Base-by-base conservation (phyloP, 106 monocot genomes). In the Vanilla planifolia region DNA sequence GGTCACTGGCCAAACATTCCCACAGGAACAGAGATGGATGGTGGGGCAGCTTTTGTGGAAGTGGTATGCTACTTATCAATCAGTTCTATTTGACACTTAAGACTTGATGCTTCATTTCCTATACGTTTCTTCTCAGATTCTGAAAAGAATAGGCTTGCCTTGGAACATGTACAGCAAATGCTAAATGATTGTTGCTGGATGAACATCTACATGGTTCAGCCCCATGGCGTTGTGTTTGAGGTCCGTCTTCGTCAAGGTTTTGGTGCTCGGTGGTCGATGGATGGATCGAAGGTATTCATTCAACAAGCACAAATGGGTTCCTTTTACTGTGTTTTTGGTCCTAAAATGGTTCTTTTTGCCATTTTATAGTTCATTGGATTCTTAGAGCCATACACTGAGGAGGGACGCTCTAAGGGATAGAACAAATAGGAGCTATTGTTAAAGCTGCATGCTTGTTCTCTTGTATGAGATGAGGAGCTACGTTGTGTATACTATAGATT, bases 1-100 rank as follows among this genome's bases (percentile, higher is more conserved):
- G 95, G 73, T 86, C 95, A 64, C 66, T 96, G 69, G 61, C 90
- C 40, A 96, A 96, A 73, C 95, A 96, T 87, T 71, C 76, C 43
- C 55, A 73, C 71, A 81, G 86, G 73, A 77, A 81, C 52, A 75
- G 74, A 23, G 59, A 77, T 28, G 81, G 79, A 69, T 96, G 95
- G 90, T 96, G 95, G 95, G 90, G 87, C 2, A 35, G 14, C 59
- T 60, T 96, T 27, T 32, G 26, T 16, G 87, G 95, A 67, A 84
- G 56, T 61, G 95, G 90, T 96, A 77, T 61, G 69, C 7, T 5
- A 19, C 36, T 50, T 39, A 19, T 15, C n/a, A n/a, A 11, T 6
- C 21, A 35, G 10, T 11, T 22, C 36, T 45, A 50, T 25, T 50
- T 45, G 44, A 17, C 44, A 6, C 50, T 24, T 6, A 24, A 20